Evolutionary conservation across 2,329 filamentous ascomycete species (phyloP), one percentile per base, ranked within the genome.

Genomic region (Aspergillus fructus): DNA sequence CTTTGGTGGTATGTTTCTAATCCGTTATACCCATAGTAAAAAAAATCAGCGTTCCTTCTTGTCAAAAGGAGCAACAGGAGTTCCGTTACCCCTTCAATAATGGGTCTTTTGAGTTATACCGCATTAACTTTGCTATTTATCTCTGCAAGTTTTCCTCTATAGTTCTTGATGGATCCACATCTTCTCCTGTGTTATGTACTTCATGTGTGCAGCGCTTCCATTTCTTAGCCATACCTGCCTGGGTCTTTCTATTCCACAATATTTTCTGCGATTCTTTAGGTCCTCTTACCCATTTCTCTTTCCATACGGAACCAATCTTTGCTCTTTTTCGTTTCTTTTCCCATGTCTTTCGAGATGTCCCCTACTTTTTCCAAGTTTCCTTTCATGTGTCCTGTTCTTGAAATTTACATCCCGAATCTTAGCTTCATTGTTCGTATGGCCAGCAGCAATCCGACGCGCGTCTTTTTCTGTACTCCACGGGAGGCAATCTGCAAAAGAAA

Each of bases 401-500:
- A 30, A 60, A 58, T 62, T 57, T 57, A 61, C 55, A 51, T 62
- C 64, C 27, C 61, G 49, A 61, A 65, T 63, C 64, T 62, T 59
- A 65, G 69, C 66, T 64, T 63, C 63, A 55, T 71, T 67, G 56
- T 68, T 68, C 67, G 71, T 74, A 71, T 74, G 71, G 27, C 71
- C 69, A 70, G 67, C 69, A 70, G 67, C 68, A 71, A 72, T 71
- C 62, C 62, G 68, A 72, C 65, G 66, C 61, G 59, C 63, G 66
- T 69, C 60, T 66, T 68, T 66, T 59, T 64, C 62, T 66, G 65
- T 74, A 70, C 66, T 68, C 67, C 68, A 68, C 74, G 74, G 74
- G 74, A 74, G 74, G 74, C 74, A 71, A 71, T 76, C 66, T 76
- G 74, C 73, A 71, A 76, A 76, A 76, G 76, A 72, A 72, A 71